A percentile compares a stretch with the other conserved stretches of the same genome.
Conservation (phyloP, 179 eudicot genomes). For the Nepenthes alata region DNA sequence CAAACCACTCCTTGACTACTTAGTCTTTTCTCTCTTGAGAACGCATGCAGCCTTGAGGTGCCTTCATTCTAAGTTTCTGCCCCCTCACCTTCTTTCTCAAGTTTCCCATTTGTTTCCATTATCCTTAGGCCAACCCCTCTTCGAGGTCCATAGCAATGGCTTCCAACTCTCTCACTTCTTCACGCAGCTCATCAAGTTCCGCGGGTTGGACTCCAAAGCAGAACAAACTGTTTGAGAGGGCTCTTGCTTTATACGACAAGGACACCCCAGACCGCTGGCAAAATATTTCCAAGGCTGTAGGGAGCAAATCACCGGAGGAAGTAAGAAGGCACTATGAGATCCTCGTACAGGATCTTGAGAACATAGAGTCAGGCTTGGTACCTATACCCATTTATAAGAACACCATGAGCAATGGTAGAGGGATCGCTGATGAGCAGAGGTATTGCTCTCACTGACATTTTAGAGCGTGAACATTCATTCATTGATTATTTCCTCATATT, state of each 20-base stretch:
- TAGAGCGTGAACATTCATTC: not conserved
- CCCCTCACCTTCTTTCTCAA: too few species aligned
- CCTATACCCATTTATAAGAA: constrained; percentile 9
- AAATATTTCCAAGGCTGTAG: constrained; percentile 45
- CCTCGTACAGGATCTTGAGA: constrained; percentile 37
- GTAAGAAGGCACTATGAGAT: constrained; percentile 49
- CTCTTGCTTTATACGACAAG: constrained; percentile 46
- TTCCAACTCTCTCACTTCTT: constrained; percentile 29
- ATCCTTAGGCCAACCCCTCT: not conserved
- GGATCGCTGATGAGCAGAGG: constrained; percentile 24
- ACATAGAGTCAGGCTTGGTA: constrained; percentile 35
- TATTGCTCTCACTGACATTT: not conserved
- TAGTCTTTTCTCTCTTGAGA: constrained; percentile 20
- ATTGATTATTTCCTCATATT: not conserved
- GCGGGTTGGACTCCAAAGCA: constrained; percentile 37
- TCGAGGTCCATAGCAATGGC: constrained; percentile 28
- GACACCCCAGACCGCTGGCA: constrained; percentile 70
- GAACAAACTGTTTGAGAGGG: constrained; percentile 63
- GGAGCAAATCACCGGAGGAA: constrained; percentile 54
- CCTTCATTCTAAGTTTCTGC: too few species aligned
- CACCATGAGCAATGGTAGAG: constrained; percentile 12
- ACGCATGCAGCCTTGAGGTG: constrained; percentile 9
- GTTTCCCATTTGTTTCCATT: not conserved
- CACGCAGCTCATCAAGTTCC: constrained; percentile 27
- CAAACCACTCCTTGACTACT: constrained; percentile 23